Percentiles rank a stretch among this genome's conserved stretches.
Evolutionary conservation across 495 filamentous ascomycete genomes (phyloP).

Genomic region (Hyaloscypha variabilis): DNA sequence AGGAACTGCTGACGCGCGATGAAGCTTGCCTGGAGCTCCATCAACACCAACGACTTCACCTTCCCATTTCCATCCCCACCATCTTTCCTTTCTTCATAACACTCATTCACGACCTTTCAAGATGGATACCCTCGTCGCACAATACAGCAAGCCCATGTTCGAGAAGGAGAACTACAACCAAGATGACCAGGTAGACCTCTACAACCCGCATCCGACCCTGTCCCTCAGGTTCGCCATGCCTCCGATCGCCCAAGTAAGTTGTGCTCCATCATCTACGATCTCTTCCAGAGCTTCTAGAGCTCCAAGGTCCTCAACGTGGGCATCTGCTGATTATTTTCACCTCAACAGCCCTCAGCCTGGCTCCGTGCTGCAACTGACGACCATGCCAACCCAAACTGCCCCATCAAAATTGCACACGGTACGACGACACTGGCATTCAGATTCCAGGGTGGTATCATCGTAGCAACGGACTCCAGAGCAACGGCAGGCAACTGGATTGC

Average conservation of each 20-base stretch:
- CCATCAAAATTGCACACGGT: conserved; percentile 98
- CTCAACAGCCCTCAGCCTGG: conserved; percentile 77
- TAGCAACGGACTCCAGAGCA: conserved; percentile 94
- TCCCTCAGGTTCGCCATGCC: conserved; percentile 92
- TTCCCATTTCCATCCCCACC: conserved; percentile 5
- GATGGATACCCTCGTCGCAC: conserved; percentile 93
- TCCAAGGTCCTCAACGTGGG: not conserved
- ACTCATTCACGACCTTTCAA: conserved; percentile 35
- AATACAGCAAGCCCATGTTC: conserved; percentile 77
- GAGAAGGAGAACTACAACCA: conserved; percentile 68
- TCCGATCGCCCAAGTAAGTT: conserved; percentile 84
- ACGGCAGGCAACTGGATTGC: conserved; percentile 99
- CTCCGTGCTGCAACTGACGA: conserved; percentile 97
- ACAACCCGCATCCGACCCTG: conserved; percentile 63
- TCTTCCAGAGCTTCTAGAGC: conserved; percentile 21
- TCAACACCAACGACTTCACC: conserved; percentile 16
- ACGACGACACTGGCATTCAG: conserved; percentile 98
- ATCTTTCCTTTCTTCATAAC: conserved; percentile 17
- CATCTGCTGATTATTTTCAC: conserved; percentile 22
- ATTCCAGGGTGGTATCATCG: conserved; percentile 97
- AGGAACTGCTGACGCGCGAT: conserved; percentile 19
- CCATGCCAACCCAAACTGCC: conserved; percentile 91
- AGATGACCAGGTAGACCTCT: conserved; percentile 76
- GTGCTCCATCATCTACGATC: not conserved
- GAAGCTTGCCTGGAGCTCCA: conserved; percentile 32